Evolutionary conservation across 352 stramenopile genomes (phyloP), one percentile per base, ranked within the genome.

Genomic region (Phytophthora colocasiae): DNA sequence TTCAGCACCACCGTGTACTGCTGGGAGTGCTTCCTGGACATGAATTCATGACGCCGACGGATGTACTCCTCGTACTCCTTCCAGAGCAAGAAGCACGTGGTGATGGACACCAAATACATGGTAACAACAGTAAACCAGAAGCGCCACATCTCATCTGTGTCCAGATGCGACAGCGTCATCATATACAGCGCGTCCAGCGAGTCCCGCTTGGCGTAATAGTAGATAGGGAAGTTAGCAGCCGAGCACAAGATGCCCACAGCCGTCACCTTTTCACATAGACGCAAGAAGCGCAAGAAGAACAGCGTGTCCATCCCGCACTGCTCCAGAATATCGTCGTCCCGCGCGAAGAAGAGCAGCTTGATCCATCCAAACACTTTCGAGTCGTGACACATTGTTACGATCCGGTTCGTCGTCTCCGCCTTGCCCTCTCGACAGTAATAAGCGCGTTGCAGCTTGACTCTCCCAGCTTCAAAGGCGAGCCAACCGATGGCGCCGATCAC

Each of bases 1-100:
- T 91, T 91, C 24, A 95, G 66, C 27, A 92, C 77, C 51, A 95
- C 69, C 19, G 80, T 86, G 71, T 95, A 95, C 74, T 95, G 87
- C 68, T 93, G 81, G 39, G 81, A 41, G 50, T 69, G 53, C 29
- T 81, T 76, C 55, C 80, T 71, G n/a, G 74, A 66, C 69, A 95
- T 80, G 50, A 93, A 93, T 61, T 93, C 78, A 48, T 95, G 87
- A 46, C 85, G 80, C 14, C 87, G 76, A n/a, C 70, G 61, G 38
- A 92, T 85, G 48, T 90, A 95, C 57, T 83, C 82, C 40, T 86
- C 67, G 60, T 91, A 93, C 65, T 95, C 87, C 15, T 71, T 55
- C 73, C 73, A 85, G 3, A 93, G 67, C 55, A 93, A 58, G 48
- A 80, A 90, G 65, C 85, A 91, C 11, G 81, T 87, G 27, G 70